phyloP scores from a whole-genome alignment of 1,139 yeast species.

The Saccharomyces hybrid region DNA sequence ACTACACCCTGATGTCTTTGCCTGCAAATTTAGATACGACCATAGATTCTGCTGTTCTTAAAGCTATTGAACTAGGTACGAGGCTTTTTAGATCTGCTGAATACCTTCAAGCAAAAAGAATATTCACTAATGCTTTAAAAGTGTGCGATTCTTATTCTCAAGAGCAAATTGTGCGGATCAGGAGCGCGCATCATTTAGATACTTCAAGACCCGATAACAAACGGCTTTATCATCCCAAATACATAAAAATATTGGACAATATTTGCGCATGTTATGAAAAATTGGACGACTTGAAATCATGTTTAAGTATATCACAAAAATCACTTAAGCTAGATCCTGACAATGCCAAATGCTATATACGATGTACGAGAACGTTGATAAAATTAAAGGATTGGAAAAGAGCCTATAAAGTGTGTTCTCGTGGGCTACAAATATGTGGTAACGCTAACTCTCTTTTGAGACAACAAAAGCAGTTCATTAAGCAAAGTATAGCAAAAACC shows the following conservation, averaged over 20 bases:
- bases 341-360: slow-evolving; percentile 52
- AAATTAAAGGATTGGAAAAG: background rate
- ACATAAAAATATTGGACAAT: slow-evolving; percentile 34
- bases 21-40: background rate
- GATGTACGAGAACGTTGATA: slow-evolving; percentile 22
- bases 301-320: slow-evolving; percentile 41
- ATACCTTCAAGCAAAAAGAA: slow-evolving; percentile 21
- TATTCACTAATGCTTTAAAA: slow-evolving; percentile 25
- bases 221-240: slow-evolving; percentile 29
- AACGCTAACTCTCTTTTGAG: background rate
- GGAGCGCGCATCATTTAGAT: slow-evolving; percentile 14
- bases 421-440: background rate
- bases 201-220: slow-evolving; percentile 6
- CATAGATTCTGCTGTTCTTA: slow-evolving; percentile 6
- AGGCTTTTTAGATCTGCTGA: slow-evolving; percentile 24
- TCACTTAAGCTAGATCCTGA: slow-evolving; percentile 45
- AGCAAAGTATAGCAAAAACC: background rate
- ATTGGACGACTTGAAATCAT: slow-evolving; percentile 35
- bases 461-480: background rate
- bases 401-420: background rate
- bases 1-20: background rate
- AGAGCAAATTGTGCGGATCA: slow-evolving; percentile 13
- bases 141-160: slow-evolving; percentile 22
- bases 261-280: slow-evolving; percentile 57
- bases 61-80: slow-evolving; percentile 26